phyloP scores from a whole-genome alignment of 2,329 filamentous ascomycete species.

The Aspergillus awamori region DNA sequence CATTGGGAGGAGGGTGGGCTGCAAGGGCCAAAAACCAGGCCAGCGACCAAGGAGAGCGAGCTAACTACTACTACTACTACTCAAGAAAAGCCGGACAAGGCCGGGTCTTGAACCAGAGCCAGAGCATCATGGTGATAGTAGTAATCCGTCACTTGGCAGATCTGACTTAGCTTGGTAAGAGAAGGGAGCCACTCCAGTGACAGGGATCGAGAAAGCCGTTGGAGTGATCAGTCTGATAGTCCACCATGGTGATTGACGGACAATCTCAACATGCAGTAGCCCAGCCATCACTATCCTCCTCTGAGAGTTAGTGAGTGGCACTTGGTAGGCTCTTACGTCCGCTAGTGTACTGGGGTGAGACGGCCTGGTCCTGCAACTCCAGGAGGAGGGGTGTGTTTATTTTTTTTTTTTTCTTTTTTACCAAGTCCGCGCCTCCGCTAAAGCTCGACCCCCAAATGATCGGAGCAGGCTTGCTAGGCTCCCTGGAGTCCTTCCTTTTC shows the following conservation, averaged over 20 bases:
- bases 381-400: neutral
- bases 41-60: neutral
- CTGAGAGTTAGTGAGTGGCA: conserved; percentile 8
- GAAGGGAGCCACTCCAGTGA: neutral
- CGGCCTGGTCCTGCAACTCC: neutral
- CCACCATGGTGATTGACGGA: neutral
- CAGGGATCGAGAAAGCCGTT: conserved; percentile 11
- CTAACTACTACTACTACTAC: no score
- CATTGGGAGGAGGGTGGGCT: neutral
- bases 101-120: neutral
- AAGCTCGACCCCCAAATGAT: neutral
- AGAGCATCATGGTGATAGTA: neutral
- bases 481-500: neutral
- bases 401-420: no score
- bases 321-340: neutral
- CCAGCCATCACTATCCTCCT: conserved; percentile 9
- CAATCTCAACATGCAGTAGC: conserved; percentile 15
- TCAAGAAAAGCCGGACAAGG: neutral
- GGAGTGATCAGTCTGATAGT: conserved; percentile 11
- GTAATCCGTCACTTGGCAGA: no score
- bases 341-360: neutral
- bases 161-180: no score
- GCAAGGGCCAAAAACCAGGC: neutral
- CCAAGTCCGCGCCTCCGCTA: neutral
- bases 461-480: neutral